Conservation (phyloP, 306 rosid genomes). For the Acacia melanoxylon region DNA sequence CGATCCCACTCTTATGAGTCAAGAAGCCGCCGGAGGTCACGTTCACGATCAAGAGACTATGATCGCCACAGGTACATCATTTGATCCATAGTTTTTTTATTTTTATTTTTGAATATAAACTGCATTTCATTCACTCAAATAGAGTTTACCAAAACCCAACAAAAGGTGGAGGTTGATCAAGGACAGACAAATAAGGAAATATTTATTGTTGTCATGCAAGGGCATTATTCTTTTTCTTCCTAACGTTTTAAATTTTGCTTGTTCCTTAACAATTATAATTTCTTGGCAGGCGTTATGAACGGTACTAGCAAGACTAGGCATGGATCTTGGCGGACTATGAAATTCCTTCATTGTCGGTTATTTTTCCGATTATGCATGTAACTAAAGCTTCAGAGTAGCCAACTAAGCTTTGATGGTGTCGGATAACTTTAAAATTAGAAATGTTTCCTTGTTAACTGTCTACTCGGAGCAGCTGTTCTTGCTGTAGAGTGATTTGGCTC, state of each 20-base stretch:
- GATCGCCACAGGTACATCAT: slow-evolving; percentile 78
- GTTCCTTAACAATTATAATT: not conserved
- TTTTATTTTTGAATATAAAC: too few relatives aligned
- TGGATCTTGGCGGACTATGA: slow-evolving; percentile 33
- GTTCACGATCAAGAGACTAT: slow-evolving; percentile 87
- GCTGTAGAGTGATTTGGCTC: not conserved
- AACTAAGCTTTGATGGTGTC: slow-evolving; percentile 49
- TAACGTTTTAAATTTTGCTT: not conserved
- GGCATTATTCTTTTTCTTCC: too few relatives aligned
- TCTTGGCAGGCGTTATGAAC: slow-evolving; percentile 76
- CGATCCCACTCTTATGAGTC: slow-evolving; percentile 70
- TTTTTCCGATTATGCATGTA: slow-evolving; percentile 42
- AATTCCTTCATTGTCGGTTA: slow-evolving; percentile 41
- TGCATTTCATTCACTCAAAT: too few relatives aligned
- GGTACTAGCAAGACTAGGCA: slow-evolving; percentile 50
- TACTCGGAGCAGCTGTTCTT: slow-evolving; percentile 24
- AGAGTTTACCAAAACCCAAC: too few relatives aligned
- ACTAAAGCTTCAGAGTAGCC: slow-evolving; percentile 55
- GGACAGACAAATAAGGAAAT: not conserved
- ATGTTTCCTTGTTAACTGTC: slow-evolving; percentile 25
- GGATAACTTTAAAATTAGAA: not conserved
- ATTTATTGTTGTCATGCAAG: not conserved
- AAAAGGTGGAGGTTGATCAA: too few relatives aligned
- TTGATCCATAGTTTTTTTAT: too few relatives aligned
- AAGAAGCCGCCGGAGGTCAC: slow-evolving; percentile 79